Conservation (phyloP, 2,329 filamentous ascomycete genomes). For the Xylaria sp. region DNA sequence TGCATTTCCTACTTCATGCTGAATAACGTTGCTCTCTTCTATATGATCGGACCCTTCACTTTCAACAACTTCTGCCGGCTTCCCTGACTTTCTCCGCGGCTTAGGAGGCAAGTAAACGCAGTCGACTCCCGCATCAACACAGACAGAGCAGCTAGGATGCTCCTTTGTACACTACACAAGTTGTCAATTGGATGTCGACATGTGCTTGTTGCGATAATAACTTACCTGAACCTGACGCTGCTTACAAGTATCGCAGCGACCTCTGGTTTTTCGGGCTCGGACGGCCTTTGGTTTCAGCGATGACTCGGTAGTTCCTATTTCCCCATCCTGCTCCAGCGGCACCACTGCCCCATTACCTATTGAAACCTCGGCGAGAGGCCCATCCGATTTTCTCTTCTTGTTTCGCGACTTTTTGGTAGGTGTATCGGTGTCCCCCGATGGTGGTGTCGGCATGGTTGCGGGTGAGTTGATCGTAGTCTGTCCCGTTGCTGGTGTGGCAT, state of each 20-base stretch:
- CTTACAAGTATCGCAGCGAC: constrained; percentile 50
- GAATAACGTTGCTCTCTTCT: constrained; percentile 32
- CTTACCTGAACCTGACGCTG: constrained; percentile 46
- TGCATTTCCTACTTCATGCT: constrained; percentile 14
- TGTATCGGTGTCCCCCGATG: constrained; percentile 39
- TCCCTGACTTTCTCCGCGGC: constrained; percentile 45
- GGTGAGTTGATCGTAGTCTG: constrained; percentile 35
- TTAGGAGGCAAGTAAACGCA: constrained; percentile 48
- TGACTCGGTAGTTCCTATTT: constrained; percentile 45
- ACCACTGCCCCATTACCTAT: constrained; percentile 46
- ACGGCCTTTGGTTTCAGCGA: constrained; percentile 37
- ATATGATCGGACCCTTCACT: constrained; percentile 37
- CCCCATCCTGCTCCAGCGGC: constrained; percentile 42
- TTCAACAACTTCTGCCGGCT: constrained; percentile 39
- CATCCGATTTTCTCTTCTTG: constrained; percentile 45
- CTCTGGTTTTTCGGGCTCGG: constrained; percentile 47
- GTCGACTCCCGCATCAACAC: constrained; percentile 41
- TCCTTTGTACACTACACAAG: constrained; percentile 50
- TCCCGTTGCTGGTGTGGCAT: constrained; percentile 41
- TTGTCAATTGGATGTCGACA: constrained; percentile 3
- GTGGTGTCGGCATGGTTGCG: constrained; percentile 25
- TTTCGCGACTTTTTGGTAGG: constrained; percentile 45
- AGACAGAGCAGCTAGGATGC: constrained; percentile 50
- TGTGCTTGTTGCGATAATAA: background rate
- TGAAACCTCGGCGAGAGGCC: constrained; percentile 31